Evolutionary conservation across 495 filamentous ascomycete genomes (phyloP).

Genomic region (Pseudevernia furfuracea): DNA sequence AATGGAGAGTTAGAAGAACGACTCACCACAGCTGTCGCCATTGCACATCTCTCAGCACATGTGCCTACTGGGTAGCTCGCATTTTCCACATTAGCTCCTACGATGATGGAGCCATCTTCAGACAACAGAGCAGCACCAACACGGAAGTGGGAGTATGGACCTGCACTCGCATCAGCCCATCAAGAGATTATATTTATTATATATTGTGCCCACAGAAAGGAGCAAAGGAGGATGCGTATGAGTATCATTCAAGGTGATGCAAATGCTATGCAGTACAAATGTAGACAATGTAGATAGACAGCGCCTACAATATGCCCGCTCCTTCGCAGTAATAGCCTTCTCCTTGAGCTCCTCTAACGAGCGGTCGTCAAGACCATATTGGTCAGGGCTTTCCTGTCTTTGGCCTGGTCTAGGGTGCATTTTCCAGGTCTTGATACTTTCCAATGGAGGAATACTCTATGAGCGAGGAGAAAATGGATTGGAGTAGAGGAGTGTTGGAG

Average conservation of each 20-base stretch:
- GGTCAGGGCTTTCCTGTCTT: not conserved
- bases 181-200: not conserved
- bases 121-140: slow-evolving; percentile 80
- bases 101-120: slow-evolving; percentile 49
- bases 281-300: not conserved
- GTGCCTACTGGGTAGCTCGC: slow-evolving; percentile 85
- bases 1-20: too few relatives aligned
- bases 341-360: not conserved
- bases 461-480: not conserved
- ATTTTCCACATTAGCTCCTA: slow-evolving; percentile 91
- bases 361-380: slow-evolving; percentile 1
- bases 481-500: not conserved
- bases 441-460: not conserved
- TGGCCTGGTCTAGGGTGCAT: not conserved
- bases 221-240: not conserved
- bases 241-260: not conserved
- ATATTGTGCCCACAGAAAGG: not conserved
- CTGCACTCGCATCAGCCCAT: slow-evolving; percentile 30
- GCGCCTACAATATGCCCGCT: slow-evolving; percentile 17
- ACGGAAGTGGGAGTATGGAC: slow-evolving; percentile 87
- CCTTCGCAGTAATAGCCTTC: slow-evolving; percentile 12
- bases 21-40: slow-evolving; percentile 69
- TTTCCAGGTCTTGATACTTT: not conserved
- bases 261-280: not conserved
- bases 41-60: slow-evolving; percentile 85